These are phyloP conservation scores for Trichoderma harzianum DNA, from an alignment of 2,329 filamentous ascomycete species.

Conservation along the genomic window DNA sequence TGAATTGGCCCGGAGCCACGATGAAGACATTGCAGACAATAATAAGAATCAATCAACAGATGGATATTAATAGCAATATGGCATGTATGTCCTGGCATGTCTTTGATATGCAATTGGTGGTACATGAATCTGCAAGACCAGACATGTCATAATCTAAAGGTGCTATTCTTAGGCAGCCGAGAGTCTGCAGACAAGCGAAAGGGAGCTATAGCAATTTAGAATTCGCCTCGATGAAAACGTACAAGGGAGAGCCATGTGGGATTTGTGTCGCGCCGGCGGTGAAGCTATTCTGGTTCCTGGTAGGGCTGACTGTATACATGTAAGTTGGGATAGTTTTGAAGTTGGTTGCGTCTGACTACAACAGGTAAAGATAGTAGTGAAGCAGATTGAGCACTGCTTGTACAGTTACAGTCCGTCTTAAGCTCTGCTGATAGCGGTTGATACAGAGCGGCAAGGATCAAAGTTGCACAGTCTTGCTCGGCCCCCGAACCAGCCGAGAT, in stretches of 20 bases:
- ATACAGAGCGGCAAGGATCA: not conserved
- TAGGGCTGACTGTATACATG: constrained; percentile 1
- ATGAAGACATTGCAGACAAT: not conserved
- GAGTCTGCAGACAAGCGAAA: constrained; percentile 2
- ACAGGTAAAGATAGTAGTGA: not conserved
- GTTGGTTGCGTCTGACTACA: not conserved
- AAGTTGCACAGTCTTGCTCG: not conserved
- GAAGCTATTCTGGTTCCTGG: constrained; percentile 8
- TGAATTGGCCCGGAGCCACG: not conserved
- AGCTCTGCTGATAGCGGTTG: not conserved
- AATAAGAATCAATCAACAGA: not conserved
- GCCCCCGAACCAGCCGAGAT: constrained; percentile 16
- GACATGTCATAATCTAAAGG: not conserved
- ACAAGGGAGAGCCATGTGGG: not conserved
- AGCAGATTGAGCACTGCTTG: not conserved
- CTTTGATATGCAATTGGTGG: not conserved
- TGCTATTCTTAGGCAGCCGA: constrained; percentile 5
- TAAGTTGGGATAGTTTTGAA: not conserved
- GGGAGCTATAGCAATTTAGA: not conserved
- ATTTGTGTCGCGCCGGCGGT: not conserved
- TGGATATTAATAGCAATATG: not conserved
- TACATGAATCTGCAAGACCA: not conserved
- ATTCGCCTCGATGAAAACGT: not conserved
- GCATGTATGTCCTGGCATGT: not conserved
- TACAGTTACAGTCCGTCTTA: not conserved